phyloP scores from a whole-genome alignment of 768 basidiomycete species.

The Dictyophora rubrovolvata region DNA sequence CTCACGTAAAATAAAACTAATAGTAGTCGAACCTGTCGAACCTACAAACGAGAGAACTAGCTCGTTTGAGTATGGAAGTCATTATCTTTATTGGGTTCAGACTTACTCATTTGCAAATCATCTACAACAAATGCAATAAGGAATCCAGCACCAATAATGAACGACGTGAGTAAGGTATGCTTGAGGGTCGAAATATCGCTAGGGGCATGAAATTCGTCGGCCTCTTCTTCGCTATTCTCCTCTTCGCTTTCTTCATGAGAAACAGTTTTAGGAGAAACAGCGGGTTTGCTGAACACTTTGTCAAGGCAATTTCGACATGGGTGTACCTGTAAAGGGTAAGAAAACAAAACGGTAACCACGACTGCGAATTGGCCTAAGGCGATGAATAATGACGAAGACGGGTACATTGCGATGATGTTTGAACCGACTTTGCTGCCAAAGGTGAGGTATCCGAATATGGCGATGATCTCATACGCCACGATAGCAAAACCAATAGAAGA shows the following conservation, averaged over 20 bases:
- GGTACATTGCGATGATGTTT: slow-evolving; percentile 94
- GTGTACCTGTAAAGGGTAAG: slow-evolving; percentile 90
- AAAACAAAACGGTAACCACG: slow-evolving; percentile 80
- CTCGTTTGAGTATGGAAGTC: slow-evolving; percentile 4
- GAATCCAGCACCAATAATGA: slow-evolving; percentile 56
- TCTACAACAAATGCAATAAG: slow-evolving; percentile 69
- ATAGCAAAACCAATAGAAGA: slow-evolving; percentile 79
- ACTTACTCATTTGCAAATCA: slow-evolving; percentile 65
- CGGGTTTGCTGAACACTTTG: slow-evolving; percentile 54
- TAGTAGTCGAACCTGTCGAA: slow-evolving; percentile 91
- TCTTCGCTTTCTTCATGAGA: slow-evolving; percentile 31
- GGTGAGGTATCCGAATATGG: slow-evolving; percentile 82
- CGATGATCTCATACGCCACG: slow-evolving; percentile 80
- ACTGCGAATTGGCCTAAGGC: slow-evolving; percentile 91
- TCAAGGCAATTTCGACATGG: slow-evolving; percentile 89
- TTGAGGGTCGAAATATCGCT: slow-evolving; percentile 58
- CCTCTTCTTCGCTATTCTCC: slow-evolving; percentile 29
- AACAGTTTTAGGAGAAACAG: not conserved
- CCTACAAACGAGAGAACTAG: slow-evolving; percentile 93
- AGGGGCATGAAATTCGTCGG: slow-evolving; percentile 42
- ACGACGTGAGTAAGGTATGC: slow-evolving; percentile 59
- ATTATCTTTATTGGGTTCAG: not conserved
- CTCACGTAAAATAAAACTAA: slow-evolving; percentile 79
- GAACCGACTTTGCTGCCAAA: slow-evolving; percentile 86
- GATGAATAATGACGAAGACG: slow-evolving; percentile 82